Conservation (phyloP, 495 filamentous ascomycete genomes). For the Lineolata rhizophorae region DNA sequence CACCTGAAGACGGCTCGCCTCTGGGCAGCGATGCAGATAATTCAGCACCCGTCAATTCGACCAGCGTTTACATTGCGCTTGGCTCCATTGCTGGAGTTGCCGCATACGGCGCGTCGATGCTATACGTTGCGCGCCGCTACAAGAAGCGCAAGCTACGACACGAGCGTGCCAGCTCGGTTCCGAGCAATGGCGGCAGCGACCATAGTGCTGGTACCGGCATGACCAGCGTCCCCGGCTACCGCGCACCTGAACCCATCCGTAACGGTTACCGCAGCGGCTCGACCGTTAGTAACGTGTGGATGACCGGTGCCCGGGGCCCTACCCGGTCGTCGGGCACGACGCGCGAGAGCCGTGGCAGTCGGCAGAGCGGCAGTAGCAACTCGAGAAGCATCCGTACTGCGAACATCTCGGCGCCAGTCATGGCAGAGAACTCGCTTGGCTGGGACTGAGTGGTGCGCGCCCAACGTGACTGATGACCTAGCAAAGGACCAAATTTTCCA, state of each 20-base stretch:
- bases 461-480: too few relatives aligned
- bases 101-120: constrained; percentile 97
- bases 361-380: constrained; percentile 44
- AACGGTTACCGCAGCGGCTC: constrained; percentile 16
- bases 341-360: constrained; percentile 48
- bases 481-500: too few relatives aligned
- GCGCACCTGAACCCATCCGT: too few relatives aligned
- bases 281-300: constrained; percentile 14
- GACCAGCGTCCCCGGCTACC: constrained; percentile 30
- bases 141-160: constrained; percentile 60
- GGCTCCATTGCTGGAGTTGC: constrained; percentile 61
- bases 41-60: constrained; percentile 37
- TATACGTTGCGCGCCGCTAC: constrained; percentile 83
- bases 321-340: too few relatives aligned
- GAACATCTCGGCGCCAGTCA: constrained; percentile 64
- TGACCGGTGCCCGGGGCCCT: too few relatives aligned
- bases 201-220: constrained; percentile 29
- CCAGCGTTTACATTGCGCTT: constrained; percentile 65
- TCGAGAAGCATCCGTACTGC: constrained; percentile 29
- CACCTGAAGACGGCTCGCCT: constrained; percentile 21
- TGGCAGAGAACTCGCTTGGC: constrained; percentile 91
- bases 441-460: constrained; percentile 46
- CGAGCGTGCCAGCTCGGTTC: constrained; percentile 50
- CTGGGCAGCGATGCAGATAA: constrained; percentile 24
- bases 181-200: constrained; percentile 21